Conservation (phyloP, 2,329 filamentous ascomycete genomes). For the Colletotrichum sansevieriae region DNA sequence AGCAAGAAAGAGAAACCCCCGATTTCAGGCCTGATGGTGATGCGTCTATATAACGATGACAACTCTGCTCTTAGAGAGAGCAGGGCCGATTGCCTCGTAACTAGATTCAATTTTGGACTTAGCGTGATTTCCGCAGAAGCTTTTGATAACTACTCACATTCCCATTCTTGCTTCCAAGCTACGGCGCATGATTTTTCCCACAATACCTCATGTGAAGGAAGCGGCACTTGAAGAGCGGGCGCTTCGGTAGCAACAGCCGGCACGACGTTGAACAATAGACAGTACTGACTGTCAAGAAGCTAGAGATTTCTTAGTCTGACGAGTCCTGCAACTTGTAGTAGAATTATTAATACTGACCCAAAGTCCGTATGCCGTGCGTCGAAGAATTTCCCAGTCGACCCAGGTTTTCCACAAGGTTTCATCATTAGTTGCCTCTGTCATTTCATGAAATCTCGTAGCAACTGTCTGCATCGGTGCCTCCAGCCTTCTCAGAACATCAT, state of each 20-base stretch:
- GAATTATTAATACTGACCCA: background rate
- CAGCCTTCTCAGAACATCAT: background rate
- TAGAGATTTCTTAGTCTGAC: background rate
- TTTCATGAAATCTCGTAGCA: background rate
- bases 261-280: background rate
- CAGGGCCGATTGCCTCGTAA: background rate
- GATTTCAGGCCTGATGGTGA: background rate
- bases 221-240: background rate
- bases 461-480: background rate
- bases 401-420: background rate
- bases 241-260: background rate
- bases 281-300: background rate
- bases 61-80: background rate
- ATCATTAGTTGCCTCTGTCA: background rate
- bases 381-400: background rate
- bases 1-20: background rate
- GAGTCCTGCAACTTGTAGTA: background rate
- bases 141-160: background rate
- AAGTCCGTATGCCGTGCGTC: background rate
- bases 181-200: background rate
- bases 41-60: background rate
- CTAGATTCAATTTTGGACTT: background rate
- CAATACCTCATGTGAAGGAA: background rate
- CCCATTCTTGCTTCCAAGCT: background rate
- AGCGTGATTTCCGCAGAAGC: too few species aligned